A percentile compares a stretch with the other conserved stretches of the same genome.
phyloP scores from a whole-genome alignment of 2,329 filamentous ascomycete species.

The Hysterium pulicare region DNA sequence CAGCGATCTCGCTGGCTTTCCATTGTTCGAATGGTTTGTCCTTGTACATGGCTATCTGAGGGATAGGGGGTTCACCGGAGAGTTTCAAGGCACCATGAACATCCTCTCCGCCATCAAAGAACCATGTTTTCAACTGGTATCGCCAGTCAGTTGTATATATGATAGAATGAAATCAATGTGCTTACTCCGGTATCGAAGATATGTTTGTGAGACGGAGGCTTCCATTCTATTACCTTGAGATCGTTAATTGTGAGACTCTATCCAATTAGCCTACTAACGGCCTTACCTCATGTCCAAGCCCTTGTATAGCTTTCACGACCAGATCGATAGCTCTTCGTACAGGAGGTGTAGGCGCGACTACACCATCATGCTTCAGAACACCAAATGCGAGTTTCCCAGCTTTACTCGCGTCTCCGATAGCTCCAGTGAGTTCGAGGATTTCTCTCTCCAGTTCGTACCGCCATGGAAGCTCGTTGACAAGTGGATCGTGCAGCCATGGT shows the following conservation, averaged over 20 bases:
- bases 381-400: slow-evolving; percentile 29
- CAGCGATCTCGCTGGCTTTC: slow-evolving; percentile 29
- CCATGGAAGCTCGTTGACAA: slow-evolving; percentile 65
- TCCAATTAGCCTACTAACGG: neutral
- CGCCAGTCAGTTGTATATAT: neutral
- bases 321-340: slow-evolving; percentile 31
- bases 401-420: slow-evolving; percentile 13
- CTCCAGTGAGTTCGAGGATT: slow-evolving; percentile 37
- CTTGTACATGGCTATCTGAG: slow-evolving; percentile 22
- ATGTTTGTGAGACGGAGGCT: slow-evolving; percentile 19
- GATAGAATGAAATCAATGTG: neutral
- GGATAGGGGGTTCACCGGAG: slow-evolving; percentile 28
- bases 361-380: slow-evolving; percentile 30
- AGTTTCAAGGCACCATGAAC: slow-evolving; percentile 29
- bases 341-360: slow-evolving; percentile 34
- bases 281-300: slow-evolving; percentile 23
- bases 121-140: slow-evolving; percentile 18
- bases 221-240: slow-evolving; percentile 22
- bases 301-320: slow-evolving; percentile 19
- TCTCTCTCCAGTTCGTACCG: slow-evolving; percentile 42
- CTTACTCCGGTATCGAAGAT: slow-evolving; percentile 17
- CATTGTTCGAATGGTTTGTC: slow-evolving; percentile 12
- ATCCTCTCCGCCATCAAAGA: slow-evolving; percentile 31
- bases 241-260: neutral
- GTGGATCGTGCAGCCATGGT: slow-evolving; percentile 66